phyloP scores from a whole-genome alignment of 1,139 yeast species.

The Zygosaccharomyces pseudobailii region DNA sequence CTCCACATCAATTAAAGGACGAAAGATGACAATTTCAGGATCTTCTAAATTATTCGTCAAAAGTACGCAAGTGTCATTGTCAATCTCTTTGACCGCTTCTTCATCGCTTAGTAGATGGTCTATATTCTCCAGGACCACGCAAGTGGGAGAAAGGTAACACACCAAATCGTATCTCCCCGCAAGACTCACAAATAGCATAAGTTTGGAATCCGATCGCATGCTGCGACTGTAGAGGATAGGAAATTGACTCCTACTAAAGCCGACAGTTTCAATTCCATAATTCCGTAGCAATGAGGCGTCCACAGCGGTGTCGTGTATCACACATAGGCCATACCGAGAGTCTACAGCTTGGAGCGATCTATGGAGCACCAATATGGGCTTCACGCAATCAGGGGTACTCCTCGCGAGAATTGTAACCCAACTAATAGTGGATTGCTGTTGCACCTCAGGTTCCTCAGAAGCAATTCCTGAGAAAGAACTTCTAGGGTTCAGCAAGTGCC shows the following conservation, averaged over 20 bases:
- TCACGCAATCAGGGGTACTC: slow-evolving; percentile 19
- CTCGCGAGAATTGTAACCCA: slow-evolving; percentile 30
- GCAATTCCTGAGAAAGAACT: slow-evolving; percentile 33
- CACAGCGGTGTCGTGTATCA: slow-evolving; percentile 18
- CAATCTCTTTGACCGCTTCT: slow-evolving; percentile 27
- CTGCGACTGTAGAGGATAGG: slow-evolving; percentile 5
- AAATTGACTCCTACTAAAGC: slow-evolving; percentile 9
- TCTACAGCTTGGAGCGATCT: slow-evolving; percentile 22
- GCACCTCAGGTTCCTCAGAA: slow-evolving; percentile 19
- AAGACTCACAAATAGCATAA: slow-evolving; percentile 24
- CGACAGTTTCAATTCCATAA: slow-evolving; percentile 15
- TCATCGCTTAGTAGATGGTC: slow-evolving; percentile 28
- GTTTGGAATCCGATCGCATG: slow-evolving; percentile 14
- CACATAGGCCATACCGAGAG: slow-evolving; percentile 26
- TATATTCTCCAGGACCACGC: slow-evolving; percentile 26
- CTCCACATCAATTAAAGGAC: slow-evolving; percentile 30
- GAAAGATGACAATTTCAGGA: slow-evolving; percentile 25
- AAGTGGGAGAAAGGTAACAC: slow-evolving; percentile 31
- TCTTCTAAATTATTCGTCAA: slow-evolving; percentile 13
- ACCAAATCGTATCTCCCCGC: slow-evolving; percentile 24
- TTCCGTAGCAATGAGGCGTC: slow-evolving; percentile 18
- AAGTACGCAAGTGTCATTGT: slow-evolving; percentile 24
- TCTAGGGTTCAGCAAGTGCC: slow-evolving; percentile 33
- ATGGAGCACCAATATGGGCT: slow-evolving; percentile 25
- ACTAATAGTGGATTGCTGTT: slow-evolving; percentile 10